Evolutionary conservation across 192 early-diverging fungal genomes (phyloP).

Genomic region (Backusella tuberculispora): DNA sequence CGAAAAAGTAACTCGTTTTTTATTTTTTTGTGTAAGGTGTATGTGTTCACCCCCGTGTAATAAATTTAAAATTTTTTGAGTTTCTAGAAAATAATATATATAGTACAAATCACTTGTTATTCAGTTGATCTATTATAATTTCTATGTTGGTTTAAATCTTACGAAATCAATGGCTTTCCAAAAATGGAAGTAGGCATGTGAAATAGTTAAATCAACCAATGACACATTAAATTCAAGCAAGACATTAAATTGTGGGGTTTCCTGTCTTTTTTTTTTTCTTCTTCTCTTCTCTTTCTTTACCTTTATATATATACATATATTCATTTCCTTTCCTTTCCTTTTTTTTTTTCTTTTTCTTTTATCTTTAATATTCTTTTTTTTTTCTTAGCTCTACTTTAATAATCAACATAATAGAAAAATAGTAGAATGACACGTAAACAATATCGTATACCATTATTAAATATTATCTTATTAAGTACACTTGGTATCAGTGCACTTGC

Average conservation of each 20-base stretch:
- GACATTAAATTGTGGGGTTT: conserved; percentile 3
- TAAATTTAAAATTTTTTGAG: neutral
- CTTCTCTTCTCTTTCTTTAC: no score
- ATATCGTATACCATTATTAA: conserved; percentile 29
- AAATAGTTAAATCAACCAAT: conserved; percentile 8
- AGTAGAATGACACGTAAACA: conserved; percentile 14
- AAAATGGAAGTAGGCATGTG: neutral
- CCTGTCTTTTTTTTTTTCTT: neutral
- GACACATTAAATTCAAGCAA: neutral
- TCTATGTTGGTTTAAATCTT: conserved; percentile 9
- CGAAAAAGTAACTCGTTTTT: neutral
- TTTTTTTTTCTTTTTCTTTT: neutral
- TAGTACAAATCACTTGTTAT: conserved; percentile 8
- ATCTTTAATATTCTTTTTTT: neutral
- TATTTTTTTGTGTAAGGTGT: neutral
- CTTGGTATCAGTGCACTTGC: conserved; percentile 44
- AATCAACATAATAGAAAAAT: neutral
- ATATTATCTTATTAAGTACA: conserved; percentile 53
- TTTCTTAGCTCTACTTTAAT: neutral
- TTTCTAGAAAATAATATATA: neutral
- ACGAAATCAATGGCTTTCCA: neutral
- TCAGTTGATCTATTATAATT: conserved; percentile 1
- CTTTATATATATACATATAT: neutral
- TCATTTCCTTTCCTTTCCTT: neutral
- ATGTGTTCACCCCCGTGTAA: neutral